Conservation (phyloP, 2,329 filamentous ascomycete genomes). For the Exophiala viscosa region DNA sequence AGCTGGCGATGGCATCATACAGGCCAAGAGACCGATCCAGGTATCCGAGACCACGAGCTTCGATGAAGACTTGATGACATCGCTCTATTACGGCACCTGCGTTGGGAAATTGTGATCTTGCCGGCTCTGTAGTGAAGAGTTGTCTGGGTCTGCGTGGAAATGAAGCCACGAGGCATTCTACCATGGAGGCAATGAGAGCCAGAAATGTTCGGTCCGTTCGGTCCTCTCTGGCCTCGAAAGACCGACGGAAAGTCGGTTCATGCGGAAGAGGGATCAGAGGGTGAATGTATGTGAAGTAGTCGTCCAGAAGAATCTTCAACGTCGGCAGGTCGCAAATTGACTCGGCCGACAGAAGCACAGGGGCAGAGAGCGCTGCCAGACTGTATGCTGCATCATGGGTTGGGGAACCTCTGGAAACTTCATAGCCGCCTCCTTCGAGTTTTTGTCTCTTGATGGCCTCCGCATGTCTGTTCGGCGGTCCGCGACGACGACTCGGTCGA, state of each 20-base stretch:
- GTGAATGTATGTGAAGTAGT: slow-evolving; percentile 49
- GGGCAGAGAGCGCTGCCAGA: slow-evolving; percentile 47
- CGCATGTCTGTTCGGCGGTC: slow-evolving; percentile 63
- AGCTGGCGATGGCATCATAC: slow-evolving; percentile 45
- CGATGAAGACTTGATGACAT: slow-evolving; percentile 43
- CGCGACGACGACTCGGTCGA: slow-evolving; percentile 59
- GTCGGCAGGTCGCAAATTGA: slow-evolving; percentile 43
- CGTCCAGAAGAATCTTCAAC: slow-evolving; percentile 41
- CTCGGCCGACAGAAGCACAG: slow-evolving; percentile 48
- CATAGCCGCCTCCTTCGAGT: slow-evolving; percentile 35
- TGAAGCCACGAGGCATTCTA: slow-evolving; percentile 43
- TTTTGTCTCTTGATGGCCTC: slow-evolving; percentile 63
- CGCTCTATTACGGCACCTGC: slow-evolving; percentile 42
- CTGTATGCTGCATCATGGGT: slow-evolving; percentile 51
- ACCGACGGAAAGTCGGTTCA: slow-evolving; percentile 44
- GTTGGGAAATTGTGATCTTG: slow-evolving; percentile 39
- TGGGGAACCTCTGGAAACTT: slow-evolving; percentile 38
- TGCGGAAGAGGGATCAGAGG: slow-evolving; percentile 46
- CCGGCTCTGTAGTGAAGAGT: slow-evolving; percentile 38
- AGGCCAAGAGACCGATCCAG: slow-evolving; percentile 41
- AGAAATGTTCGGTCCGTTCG: slow-evolving; percentile 40
- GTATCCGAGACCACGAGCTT: slow-evolving; percentile 44
- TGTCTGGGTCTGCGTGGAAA: slow-evolving; percentile 44
- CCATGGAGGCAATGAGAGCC: slow-evolving; percentile 44
- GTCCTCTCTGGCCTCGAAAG: slow-evolving; percentile 43